phyloP scores from a whole-genome alignment of 495 filamentous ascomycete genomes.

The Staphylotrichum tortipilum region DNA sequence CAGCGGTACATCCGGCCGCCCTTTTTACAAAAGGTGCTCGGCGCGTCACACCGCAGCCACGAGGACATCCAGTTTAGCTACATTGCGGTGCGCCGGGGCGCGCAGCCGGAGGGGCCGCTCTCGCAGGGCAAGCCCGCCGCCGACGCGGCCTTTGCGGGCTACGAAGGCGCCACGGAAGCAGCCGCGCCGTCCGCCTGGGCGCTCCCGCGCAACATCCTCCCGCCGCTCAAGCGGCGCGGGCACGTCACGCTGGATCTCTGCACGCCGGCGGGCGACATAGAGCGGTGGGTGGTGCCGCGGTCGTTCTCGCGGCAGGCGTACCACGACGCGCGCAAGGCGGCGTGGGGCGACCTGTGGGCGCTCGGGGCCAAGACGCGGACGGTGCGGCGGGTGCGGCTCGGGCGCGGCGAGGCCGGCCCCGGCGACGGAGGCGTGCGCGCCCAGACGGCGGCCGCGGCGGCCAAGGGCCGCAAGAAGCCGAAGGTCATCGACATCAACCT shows the following conservation, averaged over 20 bases:
- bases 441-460: slow-evolving; percentile 13
- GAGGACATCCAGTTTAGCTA: slow-evolving; percentile 89
- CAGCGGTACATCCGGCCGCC: slow-evolving; percentile 79
- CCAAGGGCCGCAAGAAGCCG: slow-evolving; percentile 13
- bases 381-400: slow-evolving; percentile 50
- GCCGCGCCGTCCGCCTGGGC: slow-evolving; percentile 49
- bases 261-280: slow-evolving; percentile 76
- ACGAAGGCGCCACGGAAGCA: slow-evolving; percentile 20
- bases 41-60: slow-evolving; percentile 62
- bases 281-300: slow-evolving; percentile 86
- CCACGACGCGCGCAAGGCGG: slow-evolving; percentile 80
- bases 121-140: slow-evolving; percentile 21
- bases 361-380: slow-evolving; percentile 84
- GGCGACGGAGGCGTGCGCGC: slow-evolving; percentile 37
- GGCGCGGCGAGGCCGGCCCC: slow-evolving; percentile 28
- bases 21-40: slow-evolving; percentile 73
- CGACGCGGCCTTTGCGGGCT: slow-evolving; percentile 34
- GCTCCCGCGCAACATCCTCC: slow-evolving; percentile 68
- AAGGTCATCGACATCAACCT: slow-evolving; percentile 29
- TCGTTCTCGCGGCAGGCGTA: slow-evolving; percentile 73
- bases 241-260: slow-evolving; percentile 88
- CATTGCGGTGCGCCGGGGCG: slow-evolving; percentile 73
- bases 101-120: background rate
- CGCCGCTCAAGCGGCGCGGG: slow-evolving; percentile 75
- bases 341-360: slow-evolving; percentile 94